A percentile compares a stretch with the other conserved stretches of the same genome.
Conservation (phyloP, 2,329 filamentous ascomycete genomes). For the Exserohilum rostratum region DNA sequence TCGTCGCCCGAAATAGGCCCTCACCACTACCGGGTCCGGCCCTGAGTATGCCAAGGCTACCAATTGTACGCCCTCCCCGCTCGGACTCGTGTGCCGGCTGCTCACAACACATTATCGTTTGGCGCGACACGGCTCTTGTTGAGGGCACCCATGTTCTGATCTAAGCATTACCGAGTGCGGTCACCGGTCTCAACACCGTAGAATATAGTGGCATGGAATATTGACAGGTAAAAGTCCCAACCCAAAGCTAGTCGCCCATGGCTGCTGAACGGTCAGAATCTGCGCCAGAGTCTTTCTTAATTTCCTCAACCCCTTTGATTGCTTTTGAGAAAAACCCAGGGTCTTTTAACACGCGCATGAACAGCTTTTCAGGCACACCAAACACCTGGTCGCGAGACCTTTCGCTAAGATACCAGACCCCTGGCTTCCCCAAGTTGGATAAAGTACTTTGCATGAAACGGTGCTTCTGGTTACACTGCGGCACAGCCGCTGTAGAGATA, state of each 20-base stretch:
- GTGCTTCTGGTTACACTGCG: too few species aligned
- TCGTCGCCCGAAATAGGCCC: background rate
- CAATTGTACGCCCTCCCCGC: background rate
- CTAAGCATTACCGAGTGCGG: background rate
- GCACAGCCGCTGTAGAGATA: constrained; percentile 1
- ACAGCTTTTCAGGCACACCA: background rate
- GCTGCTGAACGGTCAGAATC: background rate
- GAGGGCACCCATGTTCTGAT: background rate
- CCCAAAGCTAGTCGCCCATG: background rate
- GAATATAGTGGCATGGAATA: background rate
- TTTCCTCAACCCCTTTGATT: background rate
- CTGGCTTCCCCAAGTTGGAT: background rate
- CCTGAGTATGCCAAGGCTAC: background rate
- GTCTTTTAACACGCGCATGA: background rate
- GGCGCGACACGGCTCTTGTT: constrained; percentile 1
- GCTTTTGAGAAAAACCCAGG: background rate
- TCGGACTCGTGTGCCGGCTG: background rate
- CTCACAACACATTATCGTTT: background rate
- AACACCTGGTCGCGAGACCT: background rate
- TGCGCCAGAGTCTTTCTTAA: background rate
- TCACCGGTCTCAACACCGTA: background rate
- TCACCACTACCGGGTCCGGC: background rate
- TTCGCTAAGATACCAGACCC: background rate
- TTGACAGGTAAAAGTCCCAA: background rate
- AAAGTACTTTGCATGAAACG: background rate